A percentile compares a stretch with the other conserved stretches of the same genome.
Evolutionary conservation across 2,329 filamentous ascomycete genomes (phyloP).

Genomic region (Cytospora schulzeri): DNA sequence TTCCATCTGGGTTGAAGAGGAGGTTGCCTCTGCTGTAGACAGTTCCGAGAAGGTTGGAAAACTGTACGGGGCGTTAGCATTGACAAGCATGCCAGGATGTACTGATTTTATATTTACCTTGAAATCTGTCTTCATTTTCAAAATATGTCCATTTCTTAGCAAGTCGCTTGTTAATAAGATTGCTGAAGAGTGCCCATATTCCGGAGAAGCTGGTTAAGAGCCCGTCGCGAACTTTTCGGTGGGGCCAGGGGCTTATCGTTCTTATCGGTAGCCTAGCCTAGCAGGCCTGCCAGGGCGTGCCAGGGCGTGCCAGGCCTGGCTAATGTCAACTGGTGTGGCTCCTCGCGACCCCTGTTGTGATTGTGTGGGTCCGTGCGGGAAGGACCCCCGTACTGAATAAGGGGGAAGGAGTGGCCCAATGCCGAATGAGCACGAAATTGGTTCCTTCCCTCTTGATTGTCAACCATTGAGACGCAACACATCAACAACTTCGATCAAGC

Average conservation of each 20-base stretch:
- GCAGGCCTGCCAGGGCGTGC: not conserved
- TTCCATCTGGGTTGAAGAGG: constrained; percentile 94
- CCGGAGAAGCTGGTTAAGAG: constrained; percentile 31
- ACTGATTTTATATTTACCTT: constrained; percentile 61
- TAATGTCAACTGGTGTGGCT: too few species aligned
- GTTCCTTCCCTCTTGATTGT: constrained; percentile 18
- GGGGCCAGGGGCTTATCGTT: constrained; percentile 12
- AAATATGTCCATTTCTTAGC: constrained; percentile 39
- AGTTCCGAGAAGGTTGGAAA: constrained; percentile 96
- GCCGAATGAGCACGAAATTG: constrained; percentile 21
- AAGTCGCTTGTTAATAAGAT: constrained; percentile 1
- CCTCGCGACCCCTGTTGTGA: not conserved
- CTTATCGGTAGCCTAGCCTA: not conserved
- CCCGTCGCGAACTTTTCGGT: constrained; percentile 21
- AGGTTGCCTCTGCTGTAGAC: constrained; percentile 98
- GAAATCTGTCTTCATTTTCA: constrained; percentile 97
- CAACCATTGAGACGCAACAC: constrained; percentile 15
- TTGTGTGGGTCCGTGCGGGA: not conserved
- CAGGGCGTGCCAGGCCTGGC: too few species aligned
- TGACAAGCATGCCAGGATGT: not conserved
- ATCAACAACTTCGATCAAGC: constrained; percentile 11
- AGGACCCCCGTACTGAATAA: constrained; percentile 17
- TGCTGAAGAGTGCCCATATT: constrained; percentile 27
- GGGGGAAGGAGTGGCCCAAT: constrained; percentile 18
- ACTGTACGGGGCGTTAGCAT: constrained; percentile 55